Conservation (phyloP, 148 eudicot species). For the Vaccinium macrocarpon region DNA sequence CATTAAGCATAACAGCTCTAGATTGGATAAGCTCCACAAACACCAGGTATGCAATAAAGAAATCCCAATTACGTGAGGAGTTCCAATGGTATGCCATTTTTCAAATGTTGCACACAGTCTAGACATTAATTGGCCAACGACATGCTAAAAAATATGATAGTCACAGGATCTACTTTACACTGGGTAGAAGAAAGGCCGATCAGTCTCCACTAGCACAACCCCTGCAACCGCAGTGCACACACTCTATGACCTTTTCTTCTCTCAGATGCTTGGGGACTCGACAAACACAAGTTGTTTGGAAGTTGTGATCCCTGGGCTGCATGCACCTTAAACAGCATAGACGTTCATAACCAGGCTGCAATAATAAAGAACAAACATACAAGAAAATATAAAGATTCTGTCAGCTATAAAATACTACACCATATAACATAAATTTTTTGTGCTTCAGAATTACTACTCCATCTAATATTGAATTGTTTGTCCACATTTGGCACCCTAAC, state of each 20-base stretch:
- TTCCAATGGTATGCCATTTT: background rate
- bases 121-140: background rate
- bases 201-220: constrained; percentile 93
- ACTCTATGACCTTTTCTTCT: constrained; percentile 84
- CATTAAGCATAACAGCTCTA: background rate
- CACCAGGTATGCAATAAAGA: background rate
- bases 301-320: constrained; percentile 90
- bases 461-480: background rate
- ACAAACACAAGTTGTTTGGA: constrained; percentile 86
- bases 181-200: constrained; percentile 17
- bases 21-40: background rate
- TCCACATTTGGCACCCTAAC: background rate
- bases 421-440: background rate
- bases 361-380: background rate
- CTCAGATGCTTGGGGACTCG: constrained; percentile 88
- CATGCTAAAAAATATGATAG: background rate
- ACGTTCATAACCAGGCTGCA: constrained; percentile 91
- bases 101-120: background rate
- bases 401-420: no score
- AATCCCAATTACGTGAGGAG: no score
- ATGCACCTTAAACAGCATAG: constrained; percentile 85
- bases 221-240: constrained; percentile 81
- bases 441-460: background rate
- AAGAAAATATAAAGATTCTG: background rate
- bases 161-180: background rate